Base-by-base conservation (phyloP, 2,329 filamentous ascomycete genomes). In the Venturia aucupariae region DNA sequence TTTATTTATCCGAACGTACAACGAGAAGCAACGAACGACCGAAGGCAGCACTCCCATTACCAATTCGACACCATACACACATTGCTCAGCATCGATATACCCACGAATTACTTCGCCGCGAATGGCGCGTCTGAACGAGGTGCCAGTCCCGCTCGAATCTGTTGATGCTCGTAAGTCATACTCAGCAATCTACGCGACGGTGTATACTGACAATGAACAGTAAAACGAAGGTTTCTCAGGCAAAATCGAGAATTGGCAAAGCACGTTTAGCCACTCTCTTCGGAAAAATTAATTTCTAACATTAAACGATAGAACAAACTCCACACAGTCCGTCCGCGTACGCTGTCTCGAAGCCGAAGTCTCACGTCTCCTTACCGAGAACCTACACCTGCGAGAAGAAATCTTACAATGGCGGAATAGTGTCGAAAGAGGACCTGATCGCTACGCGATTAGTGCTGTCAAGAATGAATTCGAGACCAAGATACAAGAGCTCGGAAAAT, bases 61-160 rank as follows among this genome's bases (percentile, higher is more conserved):
- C 27, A 5, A 2, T 10, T n/a, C 35, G 51, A 38, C 17, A 35
- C 30, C 8, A 35, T 19, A 57, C 30, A 57, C 30, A 7, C 30
- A 57, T 57, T 57, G 51, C 24, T 57, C 30, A 57, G 30, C 51
- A 57, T 57, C 51, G 30, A 57, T 57, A 57, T 57, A 35, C 17
- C 15, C 30, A 22, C 17, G 30, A 35, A 19, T 57, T 30, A 22
- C n/a, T 57, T 57, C 51, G 30, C 51, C 30, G 19, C 62, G 46
- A 32, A 93, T 93, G 90, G 90, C 90, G 78, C 84, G 89, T 78
- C 82, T 93, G 70, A 92, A 92, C 78, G 89, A 92, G 80, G 83
- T 84, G 72, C 82, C 85, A 68, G 78, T 82, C 77, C 83, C 87
- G 71, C 81, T 81, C 73, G 89, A 91, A 77, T 86, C 80, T 72